phyloP scores from a whole-genome alignment of 2,329 filamentous ascomycete genomes.

The Aspergillus jensenii region DNA sequence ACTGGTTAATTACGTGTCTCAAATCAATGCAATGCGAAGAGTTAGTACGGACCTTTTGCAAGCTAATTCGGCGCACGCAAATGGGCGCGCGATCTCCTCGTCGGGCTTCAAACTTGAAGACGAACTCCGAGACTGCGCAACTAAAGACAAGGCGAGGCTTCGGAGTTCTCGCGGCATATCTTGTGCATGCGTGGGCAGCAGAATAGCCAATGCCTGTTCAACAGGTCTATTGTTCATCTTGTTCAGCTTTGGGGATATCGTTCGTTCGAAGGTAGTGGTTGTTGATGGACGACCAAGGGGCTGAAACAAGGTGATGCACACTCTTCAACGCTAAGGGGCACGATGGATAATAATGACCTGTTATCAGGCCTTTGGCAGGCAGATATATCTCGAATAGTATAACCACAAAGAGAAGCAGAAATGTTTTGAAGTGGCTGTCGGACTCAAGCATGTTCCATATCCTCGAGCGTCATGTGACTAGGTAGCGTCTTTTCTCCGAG shows the following conservation, averaged over 20 bases:
- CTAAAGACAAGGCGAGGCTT: slow-evolving; percentile 68
- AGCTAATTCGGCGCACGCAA: slow-evolving; percentile 84
- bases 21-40: not conserved
- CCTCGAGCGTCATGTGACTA: slow-evolving; percentile 1
- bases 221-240: slow-evolving; percentile 70
- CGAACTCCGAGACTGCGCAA: slow-evolving; percentile 76
- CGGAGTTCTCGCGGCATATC: slow-evolving; percentile 68
- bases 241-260: not conserved
- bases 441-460: not conserved
- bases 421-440: not conserved
- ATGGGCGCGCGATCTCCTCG: slow-evolving; percentile 81
- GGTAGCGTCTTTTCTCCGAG: not conserved
- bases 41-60: slow-evolving; percentile 67
- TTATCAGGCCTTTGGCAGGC: no score
- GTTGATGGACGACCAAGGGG: not conserved
- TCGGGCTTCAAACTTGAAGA: slow-evolving; percentile 77
- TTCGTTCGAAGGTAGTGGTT: not conserved
- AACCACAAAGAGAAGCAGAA: not conserved
- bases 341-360: not conserved
- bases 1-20: not conserved
- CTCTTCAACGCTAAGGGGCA: not conserved
- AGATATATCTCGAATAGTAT: not conserved
- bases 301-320: not conserved
- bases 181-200: slow-evolving; percentile 71
- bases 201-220: slow-evolving; percentile 69